Conservation (phyloP, 257 asterid species). For the Fraxinus americana region DNA sequence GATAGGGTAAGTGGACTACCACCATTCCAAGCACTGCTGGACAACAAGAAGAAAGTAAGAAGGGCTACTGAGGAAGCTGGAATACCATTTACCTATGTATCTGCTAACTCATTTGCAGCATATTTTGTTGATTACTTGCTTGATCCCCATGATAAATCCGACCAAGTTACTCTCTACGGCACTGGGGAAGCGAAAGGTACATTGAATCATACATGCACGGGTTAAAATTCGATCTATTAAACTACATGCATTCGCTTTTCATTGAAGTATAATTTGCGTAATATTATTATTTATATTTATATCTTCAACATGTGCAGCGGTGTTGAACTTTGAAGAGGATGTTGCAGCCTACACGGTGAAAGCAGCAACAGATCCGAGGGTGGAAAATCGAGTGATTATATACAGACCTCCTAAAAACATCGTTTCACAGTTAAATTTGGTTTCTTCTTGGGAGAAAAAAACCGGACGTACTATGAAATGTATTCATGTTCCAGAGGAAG, state of each 20-base stretch:
- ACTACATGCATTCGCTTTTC: no score
- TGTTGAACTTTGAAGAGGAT: constrained; percentile 41
- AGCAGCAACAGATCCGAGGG: constrained; percentile 39
- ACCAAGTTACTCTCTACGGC: constrained; percentile 31
- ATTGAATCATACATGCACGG: neutral
- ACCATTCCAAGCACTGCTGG: constrained; percentile 31
- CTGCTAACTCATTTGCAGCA: constrained; percentile 41
- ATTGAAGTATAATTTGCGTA: no score
- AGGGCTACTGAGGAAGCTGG: constrained; percentile 45
- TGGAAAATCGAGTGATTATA: constrained; percentile 34
- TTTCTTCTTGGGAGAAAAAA: constrained; percentile 38
- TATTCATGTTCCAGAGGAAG: constrained; percentile 29
- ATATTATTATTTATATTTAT: no score
- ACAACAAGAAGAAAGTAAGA: constrained; percentile 38
- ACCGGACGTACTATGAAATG: constrained; percentile 30
- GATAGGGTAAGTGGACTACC: constrained; percentile 37
- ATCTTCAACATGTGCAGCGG: constrained; percentile 21
- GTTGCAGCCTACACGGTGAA: constrained; percentile 38
- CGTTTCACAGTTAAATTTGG: constrained; percentile 32
- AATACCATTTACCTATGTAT: constrained; percentile 36
- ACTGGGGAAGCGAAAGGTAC: constrained; percentile 34
- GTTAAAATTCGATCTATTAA: neutral
- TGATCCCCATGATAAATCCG: constrained; percentile 26
- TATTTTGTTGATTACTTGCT: constrained; percentile 37
- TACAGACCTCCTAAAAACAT: constrained; percentile 38